Evolutionary conservation across 345 rosid genomes (phyloP).

Genomic region (Laguncularia racemosa): DNA sequence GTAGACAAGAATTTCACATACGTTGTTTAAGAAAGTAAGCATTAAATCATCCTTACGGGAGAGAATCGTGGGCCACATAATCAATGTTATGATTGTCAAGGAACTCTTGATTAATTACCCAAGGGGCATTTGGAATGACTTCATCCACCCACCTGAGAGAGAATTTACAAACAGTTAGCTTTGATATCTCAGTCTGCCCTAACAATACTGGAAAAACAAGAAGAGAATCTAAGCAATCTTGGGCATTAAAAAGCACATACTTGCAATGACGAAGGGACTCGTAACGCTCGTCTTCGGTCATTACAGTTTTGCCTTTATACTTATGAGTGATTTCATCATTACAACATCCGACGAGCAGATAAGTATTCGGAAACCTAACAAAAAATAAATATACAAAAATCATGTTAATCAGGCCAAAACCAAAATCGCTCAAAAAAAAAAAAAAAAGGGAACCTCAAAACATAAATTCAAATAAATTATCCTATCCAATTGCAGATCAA

Average conservation of each 20-base stretch:
- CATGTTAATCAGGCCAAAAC: not conserved
- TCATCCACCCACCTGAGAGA: constrained; percentile 86
- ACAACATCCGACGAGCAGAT: constrained; percentile 86
- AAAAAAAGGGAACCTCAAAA: not conserved
- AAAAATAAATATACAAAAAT: not conserved
- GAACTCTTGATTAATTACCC: constrained; percentile 84
- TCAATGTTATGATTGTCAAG: constrained; percentile 72
- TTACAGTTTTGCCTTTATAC: constrained; percentile 86
- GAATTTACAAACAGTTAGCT: not conserved
- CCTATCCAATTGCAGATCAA: too few relatives aligned
- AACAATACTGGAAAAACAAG: too few relatives aligned
- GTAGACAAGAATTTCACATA: too few relatives aligned
- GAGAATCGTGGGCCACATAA: constrained; percentile 86
- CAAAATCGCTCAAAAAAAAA: not conserved
- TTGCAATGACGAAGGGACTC: constrained; percentile 98
- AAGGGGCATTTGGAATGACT: constrained; percentile 87
- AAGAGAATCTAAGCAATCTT: too few relatives aligned
- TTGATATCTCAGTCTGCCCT: too few relatives aligned
- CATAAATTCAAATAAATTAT: too few relatives aligned
- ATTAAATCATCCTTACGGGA: constrained; percentile 51
- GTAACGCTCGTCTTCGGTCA: constrained; percentile 75
- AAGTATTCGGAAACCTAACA: constrained; percentile 68
- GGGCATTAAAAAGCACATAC: constrained; percentile 27
- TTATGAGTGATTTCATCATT: constrained; percentile 78
- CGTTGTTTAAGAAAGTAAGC: too few relatives aligned